Base-by-base conservation (phyloP, 352 stramenopile genomes). In the Globisporangium viniferum region DNA sequence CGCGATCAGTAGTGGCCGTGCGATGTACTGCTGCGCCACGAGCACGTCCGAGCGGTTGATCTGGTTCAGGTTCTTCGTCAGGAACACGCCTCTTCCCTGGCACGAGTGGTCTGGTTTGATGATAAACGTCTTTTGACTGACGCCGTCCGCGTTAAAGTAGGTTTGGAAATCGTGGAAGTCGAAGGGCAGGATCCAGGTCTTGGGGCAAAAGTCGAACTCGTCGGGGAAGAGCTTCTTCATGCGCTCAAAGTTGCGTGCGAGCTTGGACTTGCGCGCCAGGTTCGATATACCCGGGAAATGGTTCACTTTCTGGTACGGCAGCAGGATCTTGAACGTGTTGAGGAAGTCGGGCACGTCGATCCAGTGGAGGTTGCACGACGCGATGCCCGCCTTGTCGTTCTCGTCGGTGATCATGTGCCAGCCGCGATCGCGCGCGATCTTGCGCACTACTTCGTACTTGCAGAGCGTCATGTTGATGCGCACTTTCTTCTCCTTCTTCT, bases 221-320 rank as follows among this genome's bases (percentile, higher is more conserved):
- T 82, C 76, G 0, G 93, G 93, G 59, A 98, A 99, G 2, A 95
- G 66, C 64, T 97, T 98, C 66, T 92, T 94, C 94, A 99, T 98
- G 53, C 91, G 82, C 61, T 98, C 93, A 20, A 99, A 92, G 76
- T 98, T 98, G 67, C 97, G 91, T 9, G 96, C 95, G 54, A 99
- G 78, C 33, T 97, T 93, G 53, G 90, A 97, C 75, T 99, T 99
- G 33, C 97, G 90, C 22, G 95, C 94, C 15, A 99, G 73, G 64
- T 97, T 92, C 20, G 84, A 95, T 95, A 99, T 99, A 18, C 95
- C 96, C 33, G 94, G 94, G 64, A 99, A 98, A 69, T 99, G 96
- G 73, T 98, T 99, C 61, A 98, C 91, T 35, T 93, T 92, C 62
- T 98, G 94, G 78, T 95, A 99, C 49, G 91, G 91, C 74, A 95